Conservation (phyloP, 2,329 filamentous ascomycete species). For the Aspergillus alliaceus region DNA sequence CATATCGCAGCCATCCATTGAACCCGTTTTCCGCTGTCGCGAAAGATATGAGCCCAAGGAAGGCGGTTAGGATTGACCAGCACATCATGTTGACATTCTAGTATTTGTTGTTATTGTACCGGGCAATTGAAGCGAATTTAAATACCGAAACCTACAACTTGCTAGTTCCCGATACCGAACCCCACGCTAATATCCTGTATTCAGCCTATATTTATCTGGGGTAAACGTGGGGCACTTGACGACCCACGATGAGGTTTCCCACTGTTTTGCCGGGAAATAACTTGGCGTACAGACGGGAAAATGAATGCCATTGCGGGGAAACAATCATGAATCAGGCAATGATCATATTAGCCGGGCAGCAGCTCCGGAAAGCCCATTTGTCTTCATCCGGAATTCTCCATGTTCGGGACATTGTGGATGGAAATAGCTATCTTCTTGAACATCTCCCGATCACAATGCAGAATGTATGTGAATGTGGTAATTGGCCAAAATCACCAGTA, state of each 20-base stretch:
- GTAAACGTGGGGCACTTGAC: background rate
- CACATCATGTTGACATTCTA: background rate
- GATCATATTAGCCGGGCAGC: background rate
- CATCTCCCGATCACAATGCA: too few species aligned
- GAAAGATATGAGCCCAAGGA: background rate
- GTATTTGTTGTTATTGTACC: background rate
- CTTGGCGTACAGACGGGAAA: background rate
- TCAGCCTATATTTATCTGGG: slow-evolving; percentile 2
- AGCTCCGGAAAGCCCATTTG: too few species aligned
- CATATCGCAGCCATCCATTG: slow-evolving; percentile 65
- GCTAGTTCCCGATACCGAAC: background rate
- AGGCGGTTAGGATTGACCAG: background rate
- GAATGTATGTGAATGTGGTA: too few species aligned
- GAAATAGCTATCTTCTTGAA: too few species aligned
- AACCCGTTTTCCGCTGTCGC: slow-evolving; percentile 59
- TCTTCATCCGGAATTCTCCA: too few species aligned
- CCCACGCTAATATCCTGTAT: background rate
- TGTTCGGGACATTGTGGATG: too few species aligned
- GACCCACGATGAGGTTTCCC: background rate
- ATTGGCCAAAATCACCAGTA: too few species aligned
- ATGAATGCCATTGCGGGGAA: background rate
- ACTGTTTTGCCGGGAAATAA: background rate
- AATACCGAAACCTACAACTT: background rate
- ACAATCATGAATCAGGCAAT: background rate
- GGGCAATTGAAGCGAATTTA: background rate